These are phyloP conservation scores for Pseudopediastrum boryanum DNA, from an alignment of 139 green algal genomes.

Conservation along the genomic window DNA sequence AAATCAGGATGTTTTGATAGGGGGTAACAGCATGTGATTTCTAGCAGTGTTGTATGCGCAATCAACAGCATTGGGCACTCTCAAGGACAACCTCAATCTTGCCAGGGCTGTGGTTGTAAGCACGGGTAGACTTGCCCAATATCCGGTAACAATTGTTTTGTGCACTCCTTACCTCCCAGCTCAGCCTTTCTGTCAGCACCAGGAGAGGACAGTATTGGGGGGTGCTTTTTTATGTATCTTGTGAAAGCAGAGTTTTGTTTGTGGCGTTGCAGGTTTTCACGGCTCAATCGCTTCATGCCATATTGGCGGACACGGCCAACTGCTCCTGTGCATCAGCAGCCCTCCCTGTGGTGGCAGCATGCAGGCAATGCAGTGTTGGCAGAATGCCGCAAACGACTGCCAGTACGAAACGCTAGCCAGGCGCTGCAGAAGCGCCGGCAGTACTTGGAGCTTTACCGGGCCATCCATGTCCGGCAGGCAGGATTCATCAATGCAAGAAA, in stretches of 20 bases:
- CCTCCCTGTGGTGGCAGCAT: slow-evolving; percentile 59
- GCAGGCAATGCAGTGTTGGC: slow-evolving; percentile 40
- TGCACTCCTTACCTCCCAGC: not conserved
- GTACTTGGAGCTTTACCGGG: slow-evolving; percentile 39
- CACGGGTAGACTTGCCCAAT: not conserved
- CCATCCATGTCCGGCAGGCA: slow-evolving; percentile 24
- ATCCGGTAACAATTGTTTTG: not conserved
- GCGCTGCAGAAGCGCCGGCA: slow-evolving; percentile 28
- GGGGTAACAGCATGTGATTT: not conserved
- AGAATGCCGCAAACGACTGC: slow-evolving; percentile 42
- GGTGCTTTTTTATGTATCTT: not conserved
- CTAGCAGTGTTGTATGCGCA: not conserved
- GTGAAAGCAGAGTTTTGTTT: not conserved
- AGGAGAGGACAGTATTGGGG: not conserved
- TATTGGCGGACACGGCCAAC: slow-evolving; percentile 18
- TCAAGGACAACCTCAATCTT: not conserved
- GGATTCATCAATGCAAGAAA: slow-evolving; percentile 1
- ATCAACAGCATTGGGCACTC: not conserved
- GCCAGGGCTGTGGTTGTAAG: not conserved
- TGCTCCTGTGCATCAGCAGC: slow-evolving; percentile 13
- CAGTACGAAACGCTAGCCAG: slow-evolving; percentile 19
- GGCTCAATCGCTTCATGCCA: slow-evolving; percentile 5
- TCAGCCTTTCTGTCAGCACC: not conserved
- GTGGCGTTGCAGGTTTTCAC: slow-evolving; percentile 7
- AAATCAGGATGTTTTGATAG: too few relatives aligned